These are phyloP conservation scores for Lasiodiplodia sp. DNA, from an alignment of 2,329 filamentous ascomycete species.

Conservation along the genomic window DNA sequence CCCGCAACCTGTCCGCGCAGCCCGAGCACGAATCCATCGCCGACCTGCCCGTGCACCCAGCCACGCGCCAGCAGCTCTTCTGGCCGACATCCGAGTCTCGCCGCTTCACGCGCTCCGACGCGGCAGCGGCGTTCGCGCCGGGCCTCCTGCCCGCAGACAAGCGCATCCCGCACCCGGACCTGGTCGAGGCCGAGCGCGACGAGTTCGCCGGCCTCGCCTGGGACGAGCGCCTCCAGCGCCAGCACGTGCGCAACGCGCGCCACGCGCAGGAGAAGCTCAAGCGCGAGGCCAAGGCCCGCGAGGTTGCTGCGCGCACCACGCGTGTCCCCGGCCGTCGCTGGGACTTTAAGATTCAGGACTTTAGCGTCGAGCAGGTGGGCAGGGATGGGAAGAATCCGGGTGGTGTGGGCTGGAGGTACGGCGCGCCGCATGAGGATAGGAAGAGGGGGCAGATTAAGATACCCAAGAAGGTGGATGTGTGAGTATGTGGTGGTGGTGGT, in stretches of 20 bases:
- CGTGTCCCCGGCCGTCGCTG: slow-evolving; percentile 58
- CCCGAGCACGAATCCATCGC: slow-evolving; percentile 67
- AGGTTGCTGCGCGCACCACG: slow-evolving; percentile 47
- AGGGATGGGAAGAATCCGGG: slow-evolving; percentile 59
- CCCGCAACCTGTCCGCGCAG: slow-evolving; percentile 46
- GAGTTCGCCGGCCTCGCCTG: slow-evolving; percentile 39
- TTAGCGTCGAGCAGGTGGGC: slow-evolving; percentile 64
- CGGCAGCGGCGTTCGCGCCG: slow-evolving; percentile 66
- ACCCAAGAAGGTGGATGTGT: slow-evolving; percentile 63
- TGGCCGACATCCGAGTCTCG: slow-evolving; percentile 70
- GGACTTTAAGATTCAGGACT: slow-evolving; percentile 67
- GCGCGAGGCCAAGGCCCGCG: slow-evolving; percentile 50
- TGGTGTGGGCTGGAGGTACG: slow-evolving; percentile 67
- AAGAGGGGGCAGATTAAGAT: slow-evolving; percentile 71
- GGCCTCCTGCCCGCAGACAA: slow-evolving; percentile 67
- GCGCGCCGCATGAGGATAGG: slow-evolving; percentile 67
- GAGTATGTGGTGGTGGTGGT: neutral
- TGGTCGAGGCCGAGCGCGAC: slow-evolving; percentile 57
- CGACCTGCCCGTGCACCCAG: slow-evolving; percentile 66
- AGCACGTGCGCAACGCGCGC: slow-evolving; percentile 42
- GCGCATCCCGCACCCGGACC: slow-evolving; percentile 69
- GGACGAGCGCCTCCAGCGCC: slow-evolving; percentile 46
- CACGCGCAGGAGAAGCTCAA: slow-evolving; percentile 49
- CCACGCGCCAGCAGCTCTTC: slow-evolving; percentile 64
- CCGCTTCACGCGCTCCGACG: slow-evolving; percentile 70